Conservation (phyloP, 2,329 filamentous ascomycete genomes). For the Fusarium sp. region DNA sequence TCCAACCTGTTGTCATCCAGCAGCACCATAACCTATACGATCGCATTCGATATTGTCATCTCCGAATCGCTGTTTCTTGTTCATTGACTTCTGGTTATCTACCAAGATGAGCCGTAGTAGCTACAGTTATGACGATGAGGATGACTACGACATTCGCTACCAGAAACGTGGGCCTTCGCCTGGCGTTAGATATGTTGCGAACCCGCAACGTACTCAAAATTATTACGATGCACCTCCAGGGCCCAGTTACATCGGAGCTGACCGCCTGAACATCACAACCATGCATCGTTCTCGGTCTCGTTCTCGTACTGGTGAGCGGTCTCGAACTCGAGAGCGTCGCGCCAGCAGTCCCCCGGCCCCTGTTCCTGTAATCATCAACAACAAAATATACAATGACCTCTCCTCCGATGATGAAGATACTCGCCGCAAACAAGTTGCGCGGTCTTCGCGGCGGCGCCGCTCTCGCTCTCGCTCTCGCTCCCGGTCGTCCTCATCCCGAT, state of each 20-base stretch:
- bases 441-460: constrained; percentile 40
- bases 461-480: constrained; percentile 48
- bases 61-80: background rate
- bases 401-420: constrained; percentile 53
- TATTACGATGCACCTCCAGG: constrained; percentile 53
- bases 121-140: constrained; percentile 62
- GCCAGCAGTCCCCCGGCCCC: constrained; percentile 52
- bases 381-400: constrained; percentile 61
- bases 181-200: constrained; percentile 58
- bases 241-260: constrained; percentile 55
- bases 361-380: constrained; percentile 65
- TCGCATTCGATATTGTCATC: background rate
- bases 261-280: constrained; percentile 55
- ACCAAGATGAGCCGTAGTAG: constrained; percentile 44
- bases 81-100: background rate
- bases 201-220: constrained; percentile 48
- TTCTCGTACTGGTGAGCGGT: constrained; percentile 50
- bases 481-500: constrained; percentile 47
- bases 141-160: constrained; percentile 64
- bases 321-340: constrained; percentile 59
- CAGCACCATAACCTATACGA: background rate
- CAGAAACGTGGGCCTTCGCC: constrained; percentile 54
- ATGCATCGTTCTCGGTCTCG: constrained; percentile 48
- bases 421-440: constrained; percentile 45
- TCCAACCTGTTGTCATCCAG: background rate